Evolutionary conservation across 495 filamentous ascomycete species (phyloP), one percentile per base, ranked within the genome.

Genomic region (Hyphodiscus hymeniophilus): DNA sequence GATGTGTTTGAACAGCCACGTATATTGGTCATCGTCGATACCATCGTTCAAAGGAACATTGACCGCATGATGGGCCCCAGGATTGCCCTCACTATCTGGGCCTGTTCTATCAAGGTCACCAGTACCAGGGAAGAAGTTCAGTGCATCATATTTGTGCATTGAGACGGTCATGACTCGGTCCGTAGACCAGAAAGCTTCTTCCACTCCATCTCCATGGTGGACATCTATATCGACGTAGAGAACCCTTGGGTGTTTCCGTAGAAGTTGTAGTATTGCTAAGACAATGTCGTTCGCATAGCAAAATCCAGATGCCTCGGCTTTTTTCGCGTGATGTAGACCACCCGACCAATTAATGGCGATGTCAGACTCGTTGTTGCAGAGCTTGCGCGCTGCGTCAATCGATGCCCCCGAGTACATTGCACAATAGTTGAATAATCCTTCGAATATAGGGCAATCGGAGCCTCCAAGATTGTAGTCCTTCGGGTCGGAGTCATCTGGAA

Each of bases 271-370:
- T 55, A 95, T 91, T 38, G 87, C 89, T 22, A 98, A 81, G 32
- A 97, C 94, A 61, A 98, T 97, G 65, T 98, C 92, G 63, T 98
- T 98, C 59, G 95, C 82, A 67, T 98, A 98, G 68, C 92, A 98
- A 68, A 98, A 98, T 5, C 92, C 92, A 41, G 81, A 86, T 15
- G 94, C 92, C 64, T 94, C 87, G 60, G 82, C 80, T 59, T 94
- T 95, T 62, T 95, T 95, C 21, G 92, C 92, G 64, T 98, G 92
- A 61, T 98, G 92, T n/a, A 98, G 72, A 3, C 92, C 92, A 16
- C 92, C 92, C n/a, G 89, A 91, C 92, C 92, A 98, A 64, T 95
- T 95, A 69, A 97, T 90, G 10, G 92, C 92, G 57, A 98, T 97
- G 60, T 95, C 82, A 20, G 88, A 84, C 66, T 96, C 86, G 30